Evolutionary conservation across 1,284 basidiomycete species (phyloP), one percentile per base, ranked within the genome.

Genomic region (Ganoderma sp.): DNA sequence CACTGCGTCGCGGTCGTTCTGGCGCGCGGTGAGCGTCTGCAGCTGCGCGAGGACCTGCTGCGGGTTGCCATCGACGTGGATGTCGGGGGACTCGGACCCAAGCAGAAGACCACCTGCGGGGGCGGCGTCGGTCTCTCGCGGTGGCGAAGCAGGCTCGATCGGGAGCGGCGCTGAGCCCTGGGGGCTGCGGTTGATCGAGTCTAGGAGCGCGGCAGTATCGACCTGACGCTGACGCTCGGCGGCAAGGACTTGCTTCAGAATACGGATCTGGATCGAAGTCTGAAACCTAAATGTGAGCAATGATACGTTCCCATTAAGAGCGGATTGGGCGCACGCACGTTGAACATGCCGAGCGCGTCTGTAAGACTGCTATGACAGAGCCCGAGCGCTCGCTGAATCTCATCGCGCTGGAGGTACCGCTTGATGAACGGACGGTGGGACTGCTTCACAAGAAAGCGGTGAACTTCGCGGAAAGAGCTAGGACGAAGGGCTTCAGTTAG

Each of bases 321-420:
- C 1, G 6, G 0, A 17, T 15, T 37, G 12, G 39, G 63, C 68
- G 14, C 41, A 70, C 72, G 61, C 41, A 70, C 72, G 61, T 72
- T 71, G 67, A 72, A 71, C 73, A 73, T 75, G 69, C 71, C 67
- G 19, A 73, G 64, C 1, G 72, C 68, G 52, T 75, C 71, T 9
- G 62, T 73, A 25, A 75, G 67, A 6, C 78, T 79, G 2, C 80
- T 81, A 73, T 89, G 84, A 69, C 90, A 92, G 1, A 78, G 81
- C 8, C 76, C 71, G 45, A 92, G 86, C 63, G 85, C 85, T 28
- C 81, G 80, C 25, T 84, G 78, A 57, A 92, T 90, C 72, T 94
- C 90, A 48, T 92, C 89, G 45, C 91, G 85, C 76, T 89, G 90
- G 61, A 94, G 83, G 76, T 93, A 94, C 2, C 91, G 84, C 79